Evolutionary conservation across 2,329 filamentous ascomycete genomes (phyloP).

Genomic region (Botrytis cinerea): DNA sequence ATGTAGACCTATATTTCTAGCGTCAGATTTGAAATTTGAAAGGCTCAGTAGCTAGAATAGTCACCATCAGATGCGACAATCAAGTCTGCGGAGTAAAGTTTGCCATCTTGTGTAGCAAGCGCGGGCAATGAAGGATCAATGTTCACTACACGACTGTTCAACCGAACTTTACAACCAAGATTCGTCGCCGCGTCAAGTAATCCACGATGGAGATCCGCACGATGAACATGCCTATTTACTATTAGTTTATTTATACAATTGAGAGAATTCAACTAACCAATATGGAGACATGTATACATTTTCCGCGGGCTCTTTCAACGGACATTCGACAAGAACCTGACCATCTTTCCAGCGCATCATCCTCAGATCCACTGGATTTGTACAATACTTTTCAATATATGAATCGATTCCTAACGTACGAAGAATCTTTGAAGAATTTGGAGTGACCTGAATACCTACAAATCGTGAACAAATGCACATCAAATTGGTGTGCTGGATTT

Average conservation of each 20-base stretch:
- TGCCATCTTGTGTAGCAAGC: background rate
- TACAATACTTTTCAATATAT: slow-evolving; percentile 30
- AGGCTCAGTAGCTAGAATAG: background rate
- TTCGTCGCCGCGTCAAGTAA: background rate
- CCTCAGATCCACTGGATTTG: slow-evolving; percentile 28
- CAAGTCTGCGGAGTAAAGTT: background rate
- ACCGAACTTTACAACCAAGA: background rate
- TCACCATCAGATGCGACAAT: slow-evolving; percentile 7
- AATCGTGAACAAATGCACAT: background rate
- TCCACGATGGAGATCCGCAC: slow-evolving; percentile 4
- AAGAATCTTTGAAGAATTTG: background rate
- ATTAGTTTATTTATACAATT: background rate
- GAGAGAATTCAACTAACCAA: background rate
- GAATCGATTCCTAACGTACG: background rate
- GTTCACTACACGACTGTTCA: slow-evolving; percentile 1
- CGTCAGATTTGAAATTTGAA: background rate
- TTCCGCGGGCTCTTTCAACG: slow-evolving; percentile 29
- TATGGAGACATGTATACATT: slow-evolving; percentile 23
- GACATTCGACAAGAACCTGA: slow-evolving; percentile 28
- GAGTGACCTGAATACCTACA: slow-evolving; percentile 5
- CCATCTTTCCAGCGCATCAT: slow-evolving; percentile 33
- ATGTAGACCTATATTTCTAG: background rate
- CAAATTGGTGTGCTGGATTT: background rate
- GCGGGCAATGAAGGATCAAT: background rate
- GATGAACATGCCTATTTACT: slow-evolving; percentile 6